Percentiles rank a stretch among this genome's conserved stretches.
These are phyloP conservation scores for Pyrenochaeta sp. DNA, from an alignment of 2,329 filamentous ascomycete species.

Conservation along the genomic window DNA sequence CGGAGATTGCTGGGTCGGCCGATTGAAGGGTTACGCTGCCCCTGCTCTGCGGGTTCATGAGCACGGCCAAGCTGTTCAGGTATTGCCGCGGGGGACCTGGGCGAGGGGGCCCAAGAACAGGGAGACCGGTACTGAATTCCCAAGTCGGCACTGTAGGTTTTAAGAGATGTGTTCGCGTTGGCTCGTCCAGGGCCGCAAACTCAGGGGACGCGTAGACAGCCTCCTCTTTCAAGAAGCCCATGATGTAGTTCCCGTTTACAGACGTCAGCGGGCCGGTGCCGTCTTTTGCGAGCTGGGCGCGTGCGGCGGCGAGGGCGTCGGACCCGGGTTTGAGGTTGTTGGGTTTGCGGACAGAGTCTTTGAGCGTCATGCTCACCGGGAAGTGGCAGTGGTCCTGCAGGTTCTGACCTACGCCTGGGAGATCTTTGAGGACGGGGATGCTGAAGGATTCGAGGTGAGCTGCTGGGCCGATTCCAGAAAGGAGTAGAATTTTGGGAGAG, in stretches of 20 bases:
- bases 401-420: conserved; percentile 54
- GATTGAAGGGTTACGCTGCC: conserved; percentile 2
- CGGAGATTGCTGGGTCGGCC: background rate
- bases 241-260: conserved; percentile 1
- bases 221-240: conserved; percentile 5
- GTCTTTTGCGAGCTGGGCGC: background rate
- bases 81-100: conserved; percentile 4
- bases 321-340: background rate
- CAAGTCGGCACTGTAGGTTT: conserved; percentile 2
- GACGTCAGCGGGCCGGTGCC: conserved; percentile 1
- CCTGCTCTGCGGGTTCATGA: conserved; percentile 7
- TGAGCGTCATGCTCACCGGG: conserved; percentile 1
- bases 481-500: conserved; percentile 60
- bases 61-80: conserved; percentile 3
- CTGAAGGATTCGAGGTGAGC: conserved; percentile 58
- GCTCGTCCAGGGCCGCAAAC: background rate
- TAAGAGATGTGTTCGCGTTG: background rate
- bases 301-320: background rate
- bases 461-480: conserved; percentile 65
- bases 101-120: conserved; percentile 1
- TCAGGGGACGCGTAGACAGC: background rate
- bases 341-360: background rate
- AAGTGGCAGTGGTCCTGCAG: conserved; percentile 9
- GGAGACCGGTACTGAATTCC: conserved; percentile 4
- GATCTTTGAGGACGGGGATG: conserved; percentile 61